These are phyloP conservation scores for Kodamaea restingae DNA, from an alignment of 805 yeast genomes.

Conservation along the genomic window DNA sequence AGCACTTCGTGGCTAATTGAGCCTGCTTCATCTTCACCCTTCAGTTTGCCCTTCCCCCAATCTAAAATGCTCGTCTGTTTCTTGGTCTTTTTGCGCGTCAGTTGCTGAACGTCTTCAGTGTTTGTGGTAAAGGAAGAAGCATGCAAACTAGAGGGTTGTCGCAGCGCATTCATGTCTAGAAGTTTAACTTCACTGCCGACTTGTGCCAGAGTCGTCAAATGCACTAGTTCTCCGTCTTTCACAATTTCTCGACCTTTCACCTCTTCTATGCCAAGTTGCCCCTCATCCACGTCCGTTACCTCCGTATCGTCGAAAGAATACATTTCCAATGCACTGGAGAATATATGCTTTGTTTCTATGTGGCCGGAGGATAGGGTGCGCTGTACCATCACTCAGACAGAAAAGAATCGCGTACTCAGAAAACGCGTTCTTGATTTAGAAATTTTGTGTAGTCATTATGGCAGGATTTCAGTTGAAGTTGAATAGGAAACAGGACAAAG, in stretches of 20 bases:
- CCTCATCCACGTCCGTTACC: conserved; percentile 11
- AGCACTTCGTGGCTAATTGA: too few species aligned
- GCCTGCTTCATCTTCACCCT: too few species aligned
- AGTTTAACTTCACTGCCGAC: too few species aligned
- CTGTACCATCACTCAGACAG: too few species aligned
- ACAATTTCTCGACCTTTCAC: neutral
- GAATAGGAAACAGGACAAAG: neutral
- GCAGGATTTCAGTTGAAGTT: conserved; percentile 1
- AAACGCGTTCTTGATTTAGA: neutral
- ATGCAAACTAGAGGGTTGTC: too few species aligned
- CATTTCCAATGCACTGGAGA: neutral
- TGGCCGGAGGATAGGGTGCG: neutral
- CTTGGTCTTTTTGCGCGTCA: neutral
- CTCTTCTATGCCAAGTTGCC: neutral
- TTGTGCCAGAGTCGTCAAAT: too few species aligned
- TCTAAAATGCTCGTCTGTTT: neutral
- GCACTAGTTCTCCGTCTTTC: too few species aligned
- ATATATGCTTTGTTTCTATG: neutral
- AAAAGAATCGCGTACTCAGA: too few species aligned
- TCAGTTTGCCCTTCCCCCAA: neutral
- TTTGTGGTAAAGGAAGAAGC: too few species aligned
- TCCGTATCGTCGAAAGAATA: conserved; percentile 11
- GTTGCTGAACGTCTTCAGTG: too few species aligned
- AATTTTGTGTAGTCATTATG: conserved; percentile 1
- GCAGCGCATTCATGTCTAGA: too few species aligned